phyloP scores from a whole-genome alignment of 2,329 filamentous ascomycete species.

The Triangularia setosa region DNA sequence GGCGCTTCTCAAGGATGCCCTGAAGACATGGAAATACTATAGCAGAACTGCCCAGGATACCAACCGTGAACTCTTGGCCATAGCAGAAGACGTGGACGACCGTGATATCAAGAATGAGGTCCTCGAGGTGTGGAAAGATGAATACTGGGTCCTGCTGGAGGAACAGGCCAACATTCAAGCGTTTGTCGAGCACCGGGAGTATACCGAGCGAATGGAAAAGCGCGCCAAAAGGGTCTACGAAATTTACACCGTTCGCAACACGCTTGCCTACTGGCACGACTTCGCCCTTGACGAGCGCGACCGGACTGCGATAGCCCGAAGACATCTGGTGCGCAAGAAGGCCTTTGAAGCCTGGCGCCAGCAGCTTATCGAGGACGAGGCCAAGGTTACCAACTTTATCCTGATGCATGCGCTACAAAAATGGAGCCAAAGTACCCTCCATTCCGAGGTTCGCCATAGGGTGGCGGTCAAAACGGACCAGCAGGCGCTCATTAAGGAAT shows the following conservation, averaged over 20 bases:
- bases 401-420: slow-evolving; percentile 27
- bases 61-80: slow-evolving; percentile 5
- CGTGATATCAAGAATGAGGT: slow-evolving; percentile 22
- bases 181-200: slow-evolving; percentile 28
- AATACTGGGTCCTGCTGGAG: neutral
- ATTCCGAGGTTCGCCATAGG: slow-evolving; percentile 22
- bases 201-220: slow-evolving; percentile 44
- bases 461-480: slow-evolving; percentile 31
- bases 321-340: slow-evolving; percentile 65
- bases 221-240: slow-evolving; percentile 62
- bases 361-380: slow-evolving; percentile 58
- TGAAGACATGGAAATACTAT: slow-evolving; percentile 15
- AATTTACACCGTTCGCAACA: slow-evolving; percentile 60
- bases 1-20: slow-evolving; percentile 10
- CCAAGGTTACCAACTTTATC: slow-evolving; percentile 41
- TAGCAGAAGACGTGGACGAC: slow-evolving; percentile 22
- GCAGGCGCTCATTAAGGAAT: slow-evolving; percentile 28
- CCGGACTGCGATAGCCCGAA: slow-evolving; percentile 63
- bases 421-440: slow-evolving; percentile 28
- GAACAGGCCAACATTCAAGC: slow-evolving; percentile 7
- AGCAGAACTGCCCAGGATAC: slow-evolving; percentile 10
- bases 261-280: slow-evolving; percentile 66
- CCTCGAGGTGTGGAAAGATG: slow-evolving; percentile 24
- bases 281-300: slow-evolving; percentile 61
- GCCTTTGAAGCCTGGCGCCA: slow-evolving; percentile 68